A percentile compares a stretch with the other conserved stretches of the same genome.
These are phyloP conservation scores for Ensete glaucum DNA, from an alignment of 176 grass and related monocot species.

Conservation along the genomic window DNA sequence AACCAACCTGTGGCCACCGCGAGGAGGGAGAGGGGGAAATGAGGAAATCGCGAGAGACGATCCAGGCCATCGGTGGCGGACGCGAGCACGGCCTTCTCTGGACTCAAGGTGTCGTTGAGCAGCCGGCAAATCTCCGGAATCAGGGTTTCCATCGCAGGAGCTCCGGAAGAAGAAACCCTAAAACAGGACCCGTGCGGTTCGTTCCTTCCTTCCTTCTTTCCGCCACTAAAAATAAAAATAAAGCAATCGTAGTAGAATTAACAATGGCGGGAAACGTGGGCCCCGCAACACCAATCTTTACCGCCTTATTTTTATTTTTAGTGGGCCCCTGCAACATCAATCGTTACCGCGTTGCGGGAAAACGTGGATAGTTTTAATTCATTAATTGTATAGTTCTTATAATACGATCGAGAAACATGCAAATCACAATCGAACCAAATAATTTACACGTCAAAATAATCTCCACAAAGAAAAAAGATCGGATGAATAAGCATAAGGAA, in stretches of 20 bases:
- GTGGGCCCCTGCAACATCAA: neutral
- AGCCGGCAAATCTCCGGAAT: conserved; percentile 32
- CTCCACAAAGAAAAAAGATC: too few relatives aligned
- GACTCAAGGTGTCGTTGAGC: conserved; percentile 60
- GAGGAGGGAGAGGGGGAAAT: conserved; percentile 64
- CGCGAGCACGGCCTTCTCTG: conserved; percentile 44
- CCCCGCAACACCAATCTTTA: neutral
- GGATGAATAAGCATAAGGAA: too few relatives aligned
- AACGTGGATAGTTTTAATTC: too few relatives aligned
- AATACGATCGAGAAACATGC: too few relatives aligned
- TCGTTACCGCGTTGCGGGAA: neutral
- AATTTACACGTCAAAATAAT: too few relatives aligned
- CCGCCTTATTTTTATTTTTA: neutral
- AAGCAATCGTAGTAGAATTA: neutral
- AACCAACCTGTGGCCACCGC: conserved; percentile 54
- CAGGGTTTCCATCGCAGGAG: conserved; percentile 18
- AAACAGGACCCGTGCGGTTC: neutral
- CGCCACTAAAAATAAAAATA: neutral
- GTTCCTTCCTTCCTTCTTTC: too few relatives aligned
- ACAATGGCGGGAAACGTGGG: neutral
- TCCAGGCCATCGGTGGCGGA: conserved; percentile 40
- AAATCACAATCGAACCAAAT: too few relatives aligned
- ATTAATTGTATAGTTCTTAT: too few relatives aligned
- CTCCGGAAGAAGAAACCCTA: neutral
- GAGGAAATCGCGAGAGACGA: conserved; percentile 25